Evolutionary conservation across 2,329 filamentous ascomycete species (phyloP), one percentile per base, ranked within the genome.

Genomic region (Stagonosporopsis tanaceti): DNA sequence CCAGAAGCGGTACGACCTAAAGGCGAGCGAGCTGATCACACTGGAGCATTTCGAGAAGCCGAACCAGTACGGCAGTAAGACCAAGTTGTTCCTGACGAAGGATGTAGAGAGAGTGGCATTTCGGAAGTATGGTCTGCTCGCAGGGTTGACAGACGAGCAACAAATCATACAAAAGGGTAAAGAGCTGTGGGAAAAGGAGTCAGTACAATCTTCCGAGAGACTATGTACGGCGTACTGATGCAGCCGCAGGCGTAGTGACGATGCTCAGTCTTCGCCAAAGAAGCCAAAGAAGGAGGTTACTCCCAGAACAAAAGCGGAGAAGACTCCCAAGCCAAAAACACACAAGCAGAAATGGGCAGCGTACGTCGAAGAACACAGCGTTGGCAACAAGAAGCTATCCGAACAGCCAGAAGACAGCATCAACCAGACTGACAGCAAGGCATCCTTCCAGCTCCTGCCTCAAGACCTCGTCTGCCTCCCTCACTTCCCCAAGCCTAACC

Each of bases 361-460:
- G 8, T 61, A 62, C 27, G 20, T 61, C 39, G 42, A 52, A 1
- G 11, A 47, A 2, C 61, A 61, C 37, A 17, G 55, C 6, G 30
- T 56, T 0, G 22, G 35, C 11, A 46, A 53, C 40, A 17, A 45
- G 15, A 58, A 47, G 15, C 51, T 66, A 2, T 28, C 39, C 15
- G 39, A 50, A 32, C 62, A 66, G n/a, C 64, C 60, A 24, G 34
- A 53, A 2, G 34, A 53, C 5, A 25, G 25, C 3, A 57, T 66
- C 47, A 64, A 61, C 4, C 62, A 64, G 25, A 57, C 62, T 1
- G 60, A 63, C 4, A 47, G 57, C 22, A 59, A 61, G 37, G 35
- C 48, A 6, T 54, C 57, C 17, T 64, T 51, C 39, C 17, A 24
- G 11, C 47, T 64, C 4, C 41, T 53, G 15, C 60, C 60, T 3